Evolutionary conservation across 2,329 filamentous ascomycete species (phyloP).

Genomic region (Sclerotinia glacialis): DNA sequence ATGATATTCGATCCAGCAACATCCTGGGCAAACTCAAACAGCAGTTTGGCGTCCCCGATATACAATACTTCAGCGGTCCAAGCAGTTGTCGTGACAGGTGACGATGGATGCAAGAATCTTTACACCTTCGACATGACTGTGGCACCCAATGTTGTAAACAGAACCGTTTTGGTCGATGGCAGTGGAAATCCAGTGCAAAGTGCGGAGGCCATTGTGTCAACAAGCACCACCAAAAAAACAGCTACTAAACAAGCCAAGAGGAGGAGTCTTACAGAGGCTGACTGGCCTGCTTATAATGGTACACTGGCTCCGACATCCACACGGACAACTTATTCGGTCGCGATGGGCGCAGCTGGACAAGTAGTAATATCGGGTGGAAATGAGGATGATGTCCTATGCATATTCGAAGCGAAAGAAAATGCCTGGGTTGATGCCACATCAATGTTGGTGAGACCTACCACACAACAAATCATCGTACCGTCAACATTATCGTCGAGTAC

Average conservation of each 20-base stretch:
- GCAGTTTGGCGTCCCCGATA: constrained; percentile 59
- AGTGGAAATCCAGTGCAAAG: constrained; percentile 53
- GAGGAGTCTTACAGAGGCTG: constrained; percentile 54
- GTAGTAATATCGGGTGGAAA: constrained; percentile 79
- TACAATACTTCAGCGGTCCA: constrained; percentile 58
- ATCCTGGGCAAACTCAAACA: constrained; percentile 67
- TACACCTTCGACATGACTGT: constrained; percentile 73
- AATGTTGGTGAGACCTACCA: constrained; percentile 29
- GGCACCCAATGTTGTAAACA: constrained; percentile 71
- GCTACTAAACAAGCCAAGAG: constrained; percentile 24
- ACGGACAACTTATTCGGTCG: constrained; percentile 69
- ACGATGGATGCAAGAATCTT: constrained; percentile 74
- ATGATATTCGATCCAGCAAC: constrained; percentile 64
- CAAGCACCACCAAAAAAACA: constrained; percentile 17
- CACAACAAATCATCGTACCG: constrained; percentile 24
- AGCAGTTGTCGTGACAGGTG: constrained; percentile 64
- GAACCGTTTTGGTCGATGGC: constrained; percentile 63
- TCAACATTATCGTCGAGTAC: constrained; percentile 23
- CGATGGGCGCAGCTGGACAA: constrained; percentile 60
- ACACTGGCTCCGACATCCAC: constrained; percentile 64
- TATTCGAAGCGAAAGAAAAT: constrained; percentile 76
- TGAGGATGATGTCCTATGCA: constrained; percentile 57
- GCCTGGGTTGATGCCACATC: constrained; percentile 70
- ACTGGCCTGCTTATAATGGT: constrained; percentile 78
- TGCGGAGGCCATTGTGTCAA: constrained; percentile 44